phyloP scores from a whole-genome alignment of 2,329 filamentous ascomycete genomes.

The Nigrograna mackinnonii region DNA sequence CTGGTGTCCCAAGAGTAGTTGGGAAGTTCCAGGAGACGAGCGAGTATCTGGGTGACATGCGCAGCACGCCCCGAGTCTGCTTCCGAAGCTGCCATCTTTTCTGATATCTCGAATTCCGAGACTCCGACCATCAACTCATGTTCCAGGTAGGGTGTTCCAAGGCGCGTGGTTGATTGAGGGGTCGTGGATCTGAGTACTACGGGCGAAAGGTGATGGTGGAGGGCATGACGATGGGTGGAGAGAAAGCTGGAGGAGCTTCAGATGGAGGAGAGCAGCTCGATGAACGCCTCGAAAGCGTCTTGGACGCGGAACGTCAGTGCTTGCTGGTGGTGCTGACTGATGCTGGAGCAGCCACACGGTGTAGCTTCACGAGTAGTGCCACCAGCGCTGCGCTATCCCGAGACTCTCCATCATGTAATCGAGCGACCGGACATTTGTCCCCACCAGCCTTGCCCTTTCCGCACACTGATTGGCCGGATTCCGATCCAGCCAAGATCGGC shows the following conservation, averaged over 20 bases:
- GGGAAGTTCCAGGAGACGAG: slow-evolving; percentile 41
- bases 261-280: not conserved
- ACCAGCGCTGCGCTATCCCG: too few species aligned
- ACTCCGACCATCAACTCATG: slow-evolving; percentile 11
- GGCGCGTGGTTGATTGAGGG: not conserved
- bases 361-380: too few species aligned
- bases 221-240: slow-evolving; percentile 2
- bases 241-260: not conserved
- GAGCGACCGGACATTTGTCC: too few species aligned
- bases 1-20: slow-evolving; percentile 45
- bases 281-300: too few species aligned
- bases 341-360: too few species aligned
- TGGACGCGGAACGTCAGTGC: too few species aligned
- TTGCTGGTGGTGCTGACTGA: too few species aligned
- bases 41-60: slow-evolving; percentile 35
- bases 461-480: too few species aligned
- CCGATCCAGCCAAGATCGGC: too few species aligned
- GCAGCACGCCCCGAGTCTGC: slow-evolving; percentile 18
- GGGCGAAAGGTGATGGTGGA: not conserved
- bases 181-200: not conserved
- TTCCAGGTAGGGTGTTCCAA: slow-evolving; percentile 4
- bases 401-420: too few species aligned
- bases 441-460: too few species aligned
- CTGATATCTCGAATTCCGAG: not conserved
- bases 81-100: slow-evolving; percentile 18